Evolutionary conservation across 176 grass and related monocot species (phyloP).

Genomic region (Avena eriantha): DNA sequence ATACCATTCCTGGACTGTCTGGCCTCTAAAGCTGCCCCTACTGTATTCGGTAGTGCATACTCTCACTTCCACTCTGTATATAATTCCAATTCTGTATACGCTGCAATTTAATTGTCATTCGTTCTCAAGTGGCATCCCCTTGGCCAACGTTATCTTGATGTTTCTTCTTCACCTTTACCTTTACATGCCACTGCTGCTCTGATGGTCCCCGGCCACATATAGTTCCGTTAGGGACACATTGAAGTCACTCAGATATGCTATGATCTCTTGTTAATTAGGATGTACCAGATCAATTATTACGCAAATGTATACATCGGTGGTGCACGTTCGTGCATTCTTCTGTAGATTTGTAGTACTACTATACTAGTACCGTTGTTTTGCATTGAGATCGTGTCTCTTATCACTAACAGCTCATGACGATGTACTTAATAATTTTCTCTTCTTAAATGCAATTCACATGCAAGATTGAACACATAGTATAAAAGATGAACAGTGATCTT

Average conservation of each 20-base stretch:
- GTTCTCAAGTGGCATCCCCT: neutral
- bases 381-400: neutral
- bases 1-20: neutral
- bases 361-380: neutral
- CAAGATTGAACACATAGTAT: too few species aligned
- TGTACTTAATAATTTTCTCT: neutral
- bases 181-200: neutral
- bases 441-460: neutral
- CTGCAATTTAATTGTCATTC: neutral
- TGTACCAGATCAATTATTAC: slow-evolving; percentile 28
- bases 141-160: neutral
- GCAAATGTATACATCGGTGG: neutral
- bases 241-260: slow-evolving; percentile 45
- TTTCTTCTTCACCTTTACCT: too few species aligned
- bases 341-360: neutral
- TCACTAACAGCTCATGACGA: neutral
- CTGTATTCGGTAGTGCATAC: slow-evolving; percentile 17
- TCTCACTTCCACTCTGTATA: neutral
- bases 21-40: neutral
- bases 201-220: slow-evolving; percentile 30
- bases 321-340: neutral
- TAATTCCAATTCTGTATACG: neutral
- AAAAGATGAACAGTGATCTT: too few species aligned
- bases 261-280: slow-evolving; percentile 24
- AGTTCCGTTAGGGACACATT: slow-evolving; percentile 24